A percentile compares a stretch with the other conserved stretches of the same genome.
Conservation (phyloP, 2,329 filamentous ascomycete genomes). For the Colletotrichum lindemuthianum region DNA sequence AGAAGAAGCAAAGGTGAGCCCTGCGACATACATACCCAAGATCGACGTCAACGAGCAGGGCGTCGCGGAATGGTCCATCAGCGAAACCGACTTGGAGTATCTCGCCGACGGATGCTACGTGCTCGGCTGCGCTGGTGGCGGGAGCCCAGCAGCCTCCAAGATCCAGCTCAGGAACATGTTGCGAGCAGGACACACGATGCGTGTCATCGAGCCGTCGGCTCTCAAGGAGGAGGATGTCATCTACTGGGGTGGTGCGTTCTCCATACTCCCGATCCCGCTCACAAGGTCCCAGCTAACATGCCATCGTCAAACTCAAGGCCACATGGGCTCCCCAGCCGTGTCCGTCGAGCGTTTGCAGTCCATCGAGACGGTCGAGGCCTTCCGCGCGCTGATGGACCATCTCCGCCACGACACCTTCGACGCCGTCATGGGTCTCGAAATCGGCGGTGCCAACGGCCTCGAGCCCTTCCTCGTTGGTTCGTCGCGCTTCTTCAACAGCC, state of each 20-base stretch:
- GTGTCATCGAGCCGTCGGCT: slow-evolving; percentile 51
- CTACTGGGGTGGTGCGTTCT: slow-evolving; percentile 50
- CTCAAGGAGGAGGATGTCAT: slow-evolving; percentile 55
- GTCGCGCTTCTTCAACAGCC: slow-evolving; percentile 60
- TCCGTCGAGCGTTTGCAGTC: slow-evolving; percentile 53
- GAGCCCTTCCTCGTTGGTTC: slow-evolving; percentile 67
- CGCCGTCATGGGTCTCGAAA: slow-evolving; percentile 60
- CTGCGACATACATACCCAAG: slow-evolving; percentile 12
- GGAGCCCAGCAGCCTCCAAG: slow-evolving; percentile 47
- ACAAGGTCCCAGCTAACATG: not conserved
- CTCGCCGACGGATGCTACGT: slow-evolving; percentile 58
- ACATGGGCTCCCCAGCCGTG: slow-evolving; percentile 54
- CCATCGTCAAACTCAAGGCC: slow-evolving; percentile 26
- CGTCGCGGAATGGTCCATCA: slow-evolving; percentile 53
- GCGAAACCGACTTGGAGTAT: slow-evolving; percentile 55
- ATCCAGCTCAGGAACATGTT: slow-evolving; percentile 52
- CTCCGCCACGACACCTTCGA: slow-evolving; percentile 43
- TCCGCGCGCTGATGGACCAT: slow-evolving; percentile 49
- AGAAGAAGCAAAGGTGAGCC: slow-evolving; percentile 57
- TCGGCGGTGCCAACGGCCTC: slow-evolving; percentile 74
- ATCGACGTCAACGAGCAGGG: not conserved
- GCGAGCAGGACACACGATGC: slow-evolving; percentile 49
- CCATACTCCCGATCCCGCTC: too few species aligned
- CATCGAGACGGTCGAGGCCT: slow-evolving; percentile 50
- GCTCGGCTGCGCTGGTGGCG: slow-evolving; percentile 57